Evolutionary conservation across 78 protist genomes (phyloP), one percentile per base, ranked within the genome.

Genomic region (Dictyostelium discoideum): DNA sequence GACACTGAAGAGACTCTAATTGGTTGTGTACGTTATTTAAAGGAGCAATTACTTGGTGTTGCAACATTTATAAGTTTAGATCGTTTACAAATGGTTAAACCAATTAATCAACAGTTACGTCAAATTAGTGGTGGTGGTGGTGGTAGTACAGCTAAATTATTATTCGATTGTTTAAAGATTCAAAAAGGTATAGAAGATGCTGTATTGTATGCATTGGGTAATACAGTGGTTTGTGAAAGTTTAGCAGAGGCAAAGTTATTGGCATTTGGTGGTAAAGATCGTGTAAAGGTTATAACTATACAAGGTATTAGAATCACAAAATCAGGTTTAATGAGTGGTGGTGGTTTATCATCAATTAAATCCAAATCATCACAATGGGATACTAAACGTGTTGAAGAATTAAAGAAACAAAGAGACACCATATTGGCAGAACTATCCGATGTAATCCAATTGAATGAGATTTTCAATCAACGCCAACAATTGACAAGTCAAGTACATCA

Each of bases 1-100:
- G 99, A 99, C 54, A 94, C 85, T 13, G 96, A 98, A 83, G 69
- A 32, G 11, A 84, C 98, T 3, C 98, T 99, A 0, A 42, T 54
- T 24, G 97, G 93, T 6, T 99, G 99, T 95, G 65, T 99, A 2
- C 20, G 93, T 74, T 98, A 99, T 85, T 24, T 99, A 60, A 94
- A 87, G 60, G 99, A 97, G 63, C 97, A 97, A 48, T 14, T 97
- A 46, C 8, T 63, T 0, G 98, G 99, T 32, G 46, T 88, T 24
- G 93, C 93, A 24, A 98, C 98, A 0, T 99, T 99, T 89, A 13
- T 99, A 8, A 99, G 99, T 18, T 92, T 99, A 22, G 97, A 98
- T 57, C 16, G 98, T 2, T 26, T 99, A 60, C 54, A 57, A 5
- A 16, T 14, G 20, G 85, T 77, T 2, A 93, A 96, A 72, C 86